Conservation (phyloP, 129 eudicot genomes). For the Lactuca sativa region DNA sequence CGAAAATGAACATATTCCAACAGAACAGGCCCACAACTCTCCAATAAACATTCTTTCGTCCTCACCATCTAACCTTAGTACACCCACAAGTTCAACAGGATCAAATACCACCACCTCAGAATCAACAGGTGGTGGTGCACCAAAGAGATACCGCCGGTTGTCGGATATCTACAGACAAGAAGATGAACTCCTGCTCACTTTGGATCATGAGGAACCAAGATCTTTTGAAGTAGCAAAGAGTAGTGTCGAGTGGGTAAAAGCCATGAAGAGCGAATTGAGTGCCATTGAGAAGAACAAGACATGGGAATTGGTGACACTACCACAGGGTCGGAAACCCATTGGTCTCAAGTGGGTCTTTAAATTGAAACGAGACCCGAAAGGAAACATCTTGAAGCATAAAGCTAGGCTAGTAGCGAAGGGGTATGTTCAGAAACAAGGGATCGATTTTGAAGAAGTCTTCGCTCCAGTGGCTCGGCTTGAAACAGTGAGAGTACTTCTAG, state of each 20-base stretch:
- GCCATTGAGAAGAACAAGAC: background rate
- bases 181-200: background rate
- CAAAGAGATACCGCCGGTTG: background rate
- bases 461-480: too few species aligned
- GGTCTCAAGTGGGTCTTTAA: background rate
- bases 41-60: too few species aligned
- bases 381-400: too few species aligned
- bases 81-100: background rate
- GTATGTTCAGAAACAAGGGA: too few species aligned
- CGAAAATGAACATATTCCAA: too few species aligned
- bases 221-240: background rate
- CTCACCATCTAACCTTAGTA: background rate
- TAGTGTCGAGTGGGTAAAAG: background rate
- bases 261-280: background rate
- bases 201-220: background rate
- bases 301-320: background rate
- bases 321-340: background rate
- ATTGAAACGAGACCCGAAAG: too few species aligned
- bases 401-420: too few species aligned
- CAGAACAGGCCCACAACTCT: too few species aligned
- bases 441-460: too few species aligned
- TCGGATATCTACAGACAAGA: background rate
- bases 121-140: background rate
- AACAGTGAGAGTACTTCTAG: too few species aligned
- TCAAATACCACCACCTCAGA: background rate